Conservation (phyloP, 768 basidiomycete genomes). For the Bullera alba region DNA sequence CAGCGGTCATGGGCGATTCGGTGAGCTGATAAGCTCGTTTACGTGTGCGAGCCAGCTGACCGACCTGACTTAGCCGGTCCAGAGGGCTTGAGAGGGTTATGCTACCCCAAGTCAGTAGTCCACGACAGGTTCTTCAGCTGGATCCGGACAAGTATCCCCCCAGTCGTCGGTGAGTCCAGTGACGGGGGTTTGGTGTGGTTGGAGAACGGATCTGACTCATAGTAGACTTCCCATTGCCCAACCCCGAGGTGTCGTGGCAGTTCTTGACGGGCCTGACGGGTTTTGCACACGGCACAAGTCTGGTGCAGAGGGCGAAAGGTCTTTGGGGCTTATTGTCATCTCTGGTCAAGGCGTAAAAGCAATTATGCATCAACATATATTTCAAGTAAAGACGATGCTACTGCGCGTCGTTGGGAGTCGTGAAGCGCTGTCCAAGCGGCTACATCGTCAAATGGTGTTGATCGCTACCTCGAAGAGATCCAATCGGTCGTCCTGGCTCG, state of each 20-base stretch:
- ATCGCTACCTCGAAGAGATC: too few relatives aligned
- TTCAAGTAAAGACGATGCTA: too few relatives aligned
- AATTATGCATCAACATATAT: constrained; percentile 10
- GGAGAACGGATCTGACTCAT: background rate
- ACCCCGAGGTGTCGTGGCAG: constrained; percentile 19
- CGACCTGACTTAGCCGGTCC: constrained; percentile 62
- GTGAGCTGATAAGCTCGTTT: constrained; percentile 48
- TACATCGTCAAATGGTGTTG: too few relatives aligned
- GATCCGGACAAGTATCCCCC: constrained; percentile 78
- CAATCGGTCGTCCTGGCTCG: too few relatives aligned
- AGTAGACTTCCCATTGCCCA: constrained; percentile 35
- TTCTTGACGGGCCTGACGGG: constrained; percentile 37
- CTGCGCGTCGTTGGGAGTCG: too few relatives aligned
- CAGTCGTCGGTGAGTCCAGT: constrained; percentile 55
- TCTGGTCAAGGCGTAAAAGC: too few relatives aligned
- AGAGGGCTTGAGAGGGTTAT: constrained; percentile 82
- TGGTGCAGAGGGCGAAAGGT: constrained; percentile 13
- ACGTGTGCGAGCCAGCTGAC: constrained; percentile 10
- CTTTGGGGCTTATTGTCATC: constrained; percentile 15
- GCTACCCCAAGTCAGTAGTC: constrained; percentile 80
- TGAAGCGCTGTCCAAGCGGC: too few relatives aligned
- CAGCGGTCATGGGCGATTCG: constrained; percentile 90
- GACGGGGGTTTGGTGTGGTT: too few relatives aligned
- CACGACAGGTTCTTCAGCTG: constrained; percentile 76
- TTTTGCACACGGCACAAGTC: constrained; percentile 25